phyloP scores from a whole-genome alignment of 345 rosid genomes.

The Salix exigua region DNA sequence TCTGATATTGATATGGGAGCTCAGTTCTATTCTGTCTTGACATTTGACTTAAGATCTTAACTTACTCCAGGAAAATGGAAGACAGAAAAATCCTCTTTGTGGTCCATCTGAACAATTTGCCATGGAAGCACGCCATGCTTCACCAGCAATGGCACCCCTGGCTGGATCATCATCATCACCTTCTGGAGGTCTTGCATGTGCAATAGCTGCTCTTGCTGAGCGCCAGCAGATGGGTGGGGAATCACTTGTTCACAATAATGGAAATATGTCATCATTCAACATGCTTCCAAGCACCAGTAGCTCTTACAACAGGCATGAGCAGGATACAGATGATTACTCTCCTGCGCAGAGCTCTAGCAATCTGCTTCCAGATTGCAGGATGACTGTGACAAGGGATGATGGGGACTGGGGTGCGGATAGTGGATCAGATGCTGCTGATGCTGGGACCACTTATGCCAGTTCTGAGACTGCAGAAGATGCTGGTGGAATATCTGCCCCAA shows the following conservation, averaged over 20 bases:
- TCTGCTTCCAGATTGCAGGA: constrained; percentile 30
- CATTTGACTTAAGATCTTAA: neutral
- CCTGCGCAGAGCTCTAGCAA: constrained; percentile 28
- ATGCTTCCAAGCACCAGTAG: constrained; percentile 50
- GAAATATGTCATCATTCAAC: constrained; percentile 37
- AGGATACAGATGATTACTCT: constrained; percentile 38
- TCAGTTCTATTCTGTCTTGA: neutral
- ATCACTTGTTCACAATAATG: constrained; percentile 39
- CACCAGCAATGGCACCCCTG: constrained; percentile 37
- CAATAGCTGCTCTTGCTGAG: constrained; percentile 85
- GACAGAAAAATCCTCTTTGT: constrained; percentile 36
- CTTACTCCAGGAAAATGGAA: constrained; percentile 57
- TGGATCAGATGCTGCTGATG: constrained; percentile 61
- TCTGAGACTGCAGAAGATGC: constrained; percentile 52
- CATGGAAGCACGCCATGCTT: constrained; percentile 37
- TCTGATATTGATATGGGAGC: neutral
- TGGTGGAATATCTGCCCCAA: constrained; percentile 34
- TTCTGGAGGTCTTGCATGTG: constrained; percentile 79
- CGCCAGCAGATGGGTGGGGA: constrained; percentile 70
- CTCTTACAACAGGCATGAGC: constrained; percentile 44
- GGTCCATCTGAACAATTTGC: constrained; percentile 49
- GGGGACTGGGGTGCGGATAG: constrained; percentile 51
- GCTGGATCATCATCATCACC: constrained; percentile 65
- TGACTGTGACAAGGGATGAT: constrained; percentile 31
- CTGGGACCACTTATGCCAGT: constrained; percentile 65